Percentiles rank a stretch among this genome's conserved stretches.
phyloP scores from a whole-genome alignment of 345 rosid genomes.

The Boechera retrofracta region DNA sequence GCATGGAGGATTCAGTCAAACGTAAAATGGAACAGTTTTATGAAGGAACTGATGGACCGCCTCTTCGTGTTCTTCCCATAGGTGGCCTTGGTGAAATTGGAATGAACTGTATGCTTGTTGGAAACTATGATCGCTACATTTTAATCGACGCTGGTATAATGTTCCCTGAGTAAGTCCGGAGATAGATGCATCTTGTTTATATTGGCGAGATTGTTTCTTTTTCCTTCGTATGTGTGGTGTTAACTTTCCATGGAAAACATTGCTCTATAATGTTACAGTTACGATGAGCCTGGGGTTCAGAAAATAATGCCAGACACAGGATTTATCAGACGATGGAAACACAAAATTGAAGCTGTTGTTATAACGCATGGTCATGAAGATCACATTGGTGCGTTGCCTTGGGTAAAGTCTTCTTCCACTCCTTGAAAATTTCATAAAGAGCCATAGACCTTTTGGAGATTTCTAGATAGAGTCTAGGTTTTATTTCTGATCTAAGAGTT shows the following conservation, averaged over 20 bases:
- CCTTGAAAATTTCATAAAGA: neutral
- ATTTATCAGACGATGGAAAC: constrained; percentile 92
- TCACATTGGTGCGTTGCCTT: constrained; percentile 99
- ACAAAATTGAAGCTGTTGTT: constrained; percentile 95
- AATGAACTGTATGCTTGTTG: constrained; percentile 99
- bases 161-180: constrained; percentile 95
- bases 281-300: constrained; percentile 93
- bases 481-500: neutral
- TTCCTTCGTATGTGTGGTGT: neutral
- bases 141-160: constrained; percentile 93
- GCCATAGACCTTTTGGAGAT: constrained; percentile 1
- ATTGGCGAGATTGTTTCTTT: neutral
- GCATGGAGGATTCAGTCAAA: constrained; percentile 95
- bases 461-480: neutral
- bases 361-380: constrained; percentile 99
- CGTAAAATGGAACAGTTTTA: constrained; percentile 97
- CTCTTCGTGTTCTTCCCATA: constrained; percentile 91
- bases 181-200: constrained; percentile 19
- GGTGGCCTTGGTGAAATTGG: constrained; percentile 99
- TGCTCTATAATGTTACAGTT: constrained; percentile 55
- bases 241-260: constrained; percentile 25
- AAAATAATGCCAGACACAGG: constrained; percentile 95
- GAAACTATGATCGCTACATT: constrained; percentile 90
- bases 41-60: constrained; percentile 92
- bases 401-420: constrained; percentile 82